Evolutionary conservation across 768 basidiomycete genomes (phyloP), one percentile per base, ranked within the genome.

Genomic region (Trametes cingulata): DNA sequence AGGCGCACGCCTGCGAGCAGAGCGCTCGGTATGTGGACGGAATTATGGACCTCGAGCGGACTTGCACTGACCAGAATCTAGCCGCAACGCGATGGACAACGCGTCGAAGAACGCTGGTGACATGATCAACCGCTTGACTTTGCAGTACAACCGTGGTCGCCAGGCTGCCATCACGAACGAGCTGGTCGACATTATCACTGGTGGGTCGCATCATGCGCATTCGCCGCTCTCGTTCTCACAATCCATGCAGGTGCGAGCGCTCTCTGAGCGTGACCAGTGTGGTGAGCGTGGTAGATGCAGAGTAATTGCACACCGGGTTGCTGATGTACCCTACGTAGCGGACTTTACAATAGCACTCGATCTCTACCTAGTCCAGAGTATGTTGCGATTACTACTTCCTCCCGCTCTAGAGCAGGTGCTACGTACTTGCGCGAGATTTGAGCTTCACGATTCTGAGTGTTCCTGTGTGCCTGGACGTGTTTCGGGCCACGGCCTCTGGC

Each of bases 21-120:
- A 92, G 88, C 66, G 87, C 92, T 69, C 91, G 90, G 92, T 93
- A 75, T 36, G 71, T 78, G 36, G 2, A 47, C 22, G 20, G 56
- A 58, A 68, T 36, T 50, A 24, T 19, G 10, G n/a, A 24, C 25
- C 47, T n/a, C 27, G 10, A 22, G 9, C 25, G 13, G 40, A 56
- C 25, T 51, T 22, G 55, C 24, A 9, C 14, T 37, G n/a, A 50
- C 65, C 65, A 65, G 52, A 6, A 5, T 17, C 9, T 24, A 87
- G 96, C 75, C 90, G 96, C 67, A 98, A 96, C 67, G 97, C 97
- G 70, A 99, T 99, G 97, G 97, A 98, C 85, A 98, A 94, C 72
- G 96, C 96, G 48, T 94, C 95, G 66, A 99, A 99, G 87, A 98
- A 99, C 75, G 97, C 97, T 58, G 79, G 77, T 35, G 95, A 95